Percentiles rank a stretch among this genome's conserved stretches.
Conservation (phyloP, 495 filamentous ascomycete species). For the Aspergillus sparsus region DNA sequence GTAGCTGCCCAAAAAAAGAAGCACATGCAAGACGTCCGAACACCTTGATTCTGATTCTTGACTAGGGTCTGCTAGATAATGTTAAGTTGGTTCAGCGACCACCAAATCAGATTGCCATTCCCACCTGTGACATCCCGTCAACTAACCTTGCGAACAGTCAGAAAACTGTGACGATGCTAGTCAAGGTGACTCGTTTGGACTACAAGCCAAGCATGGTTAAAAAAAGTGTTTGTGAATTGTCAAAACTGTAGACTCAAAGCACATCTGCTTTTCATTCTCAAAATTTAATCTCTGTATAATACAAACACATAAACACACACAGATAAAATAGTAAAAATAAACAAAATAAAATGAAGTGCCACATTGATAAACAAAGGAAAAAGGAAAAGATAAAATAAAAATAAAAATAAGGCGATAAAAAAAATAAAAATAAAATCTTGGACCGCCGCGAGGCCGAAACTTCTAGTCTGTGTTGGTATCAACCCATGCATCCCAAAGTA, state of each 20-base stretch:
- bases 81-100: slow-evolving; percentile 18
- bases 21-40: slow-evolving; percentile 25
- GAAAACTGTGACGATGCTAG: slow-evolving; percentile 17
- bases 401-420: slow-evolving; percentile 16
- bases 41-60: slow-evolving; percentile 25
- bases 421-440: slow-evolving; percentile 33
- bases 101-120: slow-evolving; percentile 22
- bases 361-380: slow-evolving; percentile 22
- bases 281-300: slow-evolving; percentile 19
- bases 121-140: slow-evolving; percentile 21
- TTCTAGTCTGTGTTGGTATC: slow-evolving; percentile 50
- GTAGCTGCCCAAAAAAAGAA: slow-evolving; percentile 34
- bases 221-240: slow-evolving; percentile 19
- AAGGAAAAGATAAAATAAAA: slow-evolving; percentile 13
- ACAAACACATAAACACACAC: slow-evolving; percentile 21
- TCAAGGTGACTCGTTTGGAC: slow-evolving; percentile 10
- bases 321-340: no score
- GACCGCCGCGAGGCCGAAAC: slow-evolving; percentile 49
- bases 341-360: slow-evolving; percentile 9
- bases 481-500: slow-evolving; percentile 46
- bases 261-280: slow-evolving; percentile 24
- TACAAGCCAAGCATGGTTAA: slow-evolving; percentile 11
- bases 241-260: slow-evolving; percentile 15
- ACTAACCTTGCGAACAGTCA: slow-evolving; percentile 20
- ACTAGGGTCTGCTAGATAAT: slow-evolving; percentile 29